Evolutionary conservation across 2,329 filamentous ascomycete genomes (phyloP), one percentile per base, ranked within the genome.

Genomic region (Phaeosphaeriaceae sp.): DNA sequence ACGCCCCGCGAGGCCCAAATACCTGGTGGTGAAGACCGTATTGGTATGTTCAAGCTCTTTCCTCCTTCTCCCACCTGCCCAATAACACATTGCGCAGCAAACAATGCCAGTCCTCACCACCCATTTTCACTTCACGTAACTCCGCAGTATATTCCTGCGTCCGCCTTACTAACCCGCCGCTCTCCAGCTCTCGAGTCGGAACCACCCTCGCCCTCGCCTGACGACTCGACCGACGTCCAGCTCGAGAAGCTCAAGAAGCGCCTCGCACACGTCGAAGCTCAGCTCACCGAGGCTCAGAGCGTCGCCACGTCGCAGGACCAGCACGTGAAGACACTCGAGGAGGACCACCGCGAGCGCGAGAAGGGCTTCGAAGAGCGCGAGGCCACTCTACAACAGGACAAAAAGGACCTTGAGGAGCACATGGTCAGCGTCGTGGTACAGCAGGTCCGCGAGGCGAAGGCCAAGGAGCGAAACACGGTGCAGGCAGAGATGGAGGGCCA

Each of bases 401-500:
- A 78, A 68, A 74, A 74, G 63, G 72, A 74, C 22, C 64, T 78
- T 7, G 76, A 78, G 64, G 76, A 78, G 62, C 76, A 79, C 65
- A 78, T 79, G 76, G 76, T 79, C 47, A 76, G 72, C 41, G 75
- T 78, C 19, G 75, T 79, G 36, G 76, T 79, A 44, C 75, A 79
- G 61, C 76, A 78, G 56, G 75, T 79, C 17, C 75, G 72, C 48
- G 76, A 79, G 51, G 76, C 76, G 21, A 77, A 76, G 57, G 69
- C 70, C 44, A 74, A 75, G 61, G 76, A 78, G 64, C 62, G 76
- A 21, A 70, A 65, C 50, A 66, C 67, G 21, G 75, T 78, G n/a
- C 70, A 65, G 48, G 73, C 74, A 7, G 71, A 76, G 60, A 74
- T 68, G 54, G 71, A 77, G 61, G 63, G 65, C 44, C 58, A 63